A percentile compares a stretch with the other conserved stretches of the same genome.
These are phyloP conservation scores for Larix sibirica DNA, from an alignment of 83 land plant species.

Conservation along the genomic window DNA sequence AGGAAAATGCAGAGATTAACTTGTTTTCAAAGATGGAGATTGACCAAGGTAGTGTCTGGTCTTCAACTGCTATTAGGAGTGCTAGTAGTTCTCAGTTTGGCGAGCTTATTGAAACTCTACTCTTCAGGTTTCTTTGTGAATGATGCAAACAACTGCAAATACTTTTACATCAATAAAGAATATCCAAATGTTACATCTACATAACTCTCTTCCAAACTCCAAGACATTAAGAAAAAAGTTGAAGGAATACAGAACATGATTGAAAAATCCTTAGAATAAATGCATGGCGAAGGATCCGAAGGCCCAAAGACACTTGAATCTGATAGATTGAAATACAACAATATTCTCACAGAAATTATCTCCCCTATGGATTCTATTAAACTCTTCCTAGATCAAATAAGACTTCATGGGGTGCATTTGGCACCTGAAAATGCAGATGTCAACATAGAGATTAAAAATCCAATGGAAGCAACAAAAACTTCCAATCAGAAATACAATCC, in stretches of 20 bases:
- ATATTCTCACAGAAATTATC: constrained; percentile 31
- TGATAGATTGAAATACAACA: constrained; percentile 16
- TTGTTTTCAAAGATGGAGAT: constrained; percentile 14
- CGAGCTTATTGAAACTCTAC: constrained; percentile 33
- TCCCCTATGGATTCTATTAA: constrained; percentile 21
- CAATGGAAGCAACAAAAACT: neutral
- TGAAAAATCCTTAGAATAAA: constrained; percentile 26
- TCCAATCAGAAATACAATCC: constrained; percentile 8
- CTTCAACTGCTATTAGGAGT: constrained; percentile 20
- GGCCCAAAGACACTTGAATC: neutral
- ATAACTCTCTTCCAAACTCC: constrained; percentile 12
- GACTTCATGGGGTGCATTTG: constrained; percentile 7
- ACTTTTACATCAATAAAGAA: constrained; percentile 1
- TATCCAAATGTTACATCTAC: neutral
- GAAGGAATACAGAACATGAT: constrained; percentile 23
- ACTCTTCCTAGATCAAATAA: constrained; percentile 16
- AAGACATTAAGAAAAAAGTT: constrained; percentile 11
- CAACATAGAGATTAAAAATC: constrained; percentile 13
- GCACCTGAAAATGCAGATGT: constrained; percentile 17
- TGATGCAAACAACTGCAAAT: constrained; percentile 23
- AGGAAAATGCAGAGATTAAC: constrained; percentile 14
- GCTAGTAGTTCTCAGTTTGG: constrained; percentile 26
- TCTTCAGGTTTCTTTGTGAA: constrained; percentile 21
- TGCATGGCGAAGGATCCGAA: constrained; percentile 19
- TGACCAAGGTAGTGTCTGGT: neutral